Evolutionary conservation across 129 eudicot genomes (phyloP), one percentile per base, ranked within the genome.

Genomic region (Escallonia rubra): DNA sequence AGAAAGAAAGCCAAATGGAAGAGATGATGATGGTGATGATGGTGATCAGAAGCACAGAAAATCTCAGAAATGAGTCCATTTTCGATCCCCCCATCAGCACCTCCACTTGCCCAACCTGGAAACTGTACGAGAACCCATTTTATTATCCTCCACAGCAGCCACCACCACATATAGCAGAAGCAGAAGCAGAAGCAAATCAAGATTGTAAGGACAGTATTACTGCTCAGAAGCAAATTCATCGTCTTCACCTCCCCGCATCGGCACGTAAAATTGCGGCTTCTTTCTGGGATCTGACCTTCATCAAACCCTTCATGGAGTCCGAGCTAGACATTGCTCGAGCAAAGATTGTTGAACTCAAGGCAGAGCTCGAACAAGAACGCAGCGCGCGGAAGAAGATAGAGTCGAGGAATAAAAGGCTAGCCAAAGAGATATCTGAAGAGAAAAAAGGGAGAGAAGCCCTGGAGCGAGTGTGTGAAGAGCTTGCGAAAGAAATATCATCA

Each of bases 41-140:
- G 81, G 81, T 74, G 80, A 75, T 82, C 81, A 79, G 73, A 64
- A 73, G 78, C 66, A 64, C 83, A 43, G 81, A 86, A 76, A 70
- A 57, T 75, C 71, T 70, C 79, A 59, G 63, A 69, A 65, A 76
- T 59, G 53, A 57, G 52, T 56, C 72, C 52, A 65, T 58, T 75
- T 71, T 70, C 62, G 65, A 73, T 65, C 59, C 62, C 53, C 73
- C 83, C 68, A 71, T 71, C 59, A 70, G 66, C 73, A 74, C 54
- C 58, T 77, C 86, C 80, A 70, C 81, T 74, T 64, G 57, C 71
- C 93, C 96, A 76, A 79, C 92, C 80, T 91, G 97, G 97, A 91
- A 91, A 67, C 66, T 91, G 57, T 91, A 91, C 73, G 96, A 91
- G 66, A 91, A 91, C 67, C 97, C 97, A 43, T 83, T 72, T 77